Conservation (phyloP, 148 eudicot genomes). For the Talinum fruticosum region DNA sequence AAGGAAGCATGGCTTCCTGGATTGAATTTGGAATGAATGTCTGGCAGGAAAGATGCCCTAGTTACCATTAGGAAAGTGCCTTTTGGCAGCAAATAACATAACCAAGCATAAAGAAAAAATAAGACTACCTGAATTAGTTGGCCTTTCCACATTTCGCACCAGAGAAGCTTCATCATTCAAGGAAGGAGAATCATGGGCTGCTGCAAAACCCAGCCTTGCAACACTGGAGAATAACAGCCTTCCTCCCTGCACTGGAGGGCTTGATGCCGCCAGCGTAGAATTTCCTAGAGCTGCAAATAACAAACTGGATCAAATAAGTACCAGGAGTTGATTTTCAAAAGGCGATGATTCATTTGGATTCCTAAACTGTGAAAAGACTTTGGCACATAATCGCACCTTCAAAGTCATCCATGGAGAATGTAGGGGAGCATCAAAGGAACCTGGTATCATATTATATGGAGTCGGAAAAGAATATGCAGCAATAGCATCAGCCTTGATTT, state of each 20-base stretch:
- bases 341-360: background rate
- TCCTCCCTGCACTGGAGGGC: conserved; percentile 52
- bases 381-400: conserved; percentile 52
- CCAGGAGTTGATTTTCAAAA: background rate
- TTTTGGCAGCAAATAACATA: background rate
- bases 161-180: conserved; percentile 44
- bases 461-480: conserved; percentile 38
- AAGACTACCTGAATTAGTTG: conserved; percentile 42
- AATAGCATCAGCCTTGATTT: conserved; percentile 76
- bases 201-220: conserved; percentile 91
- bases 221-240: conserved; percentile 78
- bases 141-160: conserved; percentile 27
- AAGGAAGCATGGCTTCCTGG: background rate
- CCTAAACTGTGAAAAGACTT: background rate
- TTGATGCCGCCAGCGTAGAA: conserved; percentile 43
- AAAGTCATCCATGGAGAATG: conserved; percentile 87
- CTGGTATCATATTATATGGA: conserved; percentile 34
- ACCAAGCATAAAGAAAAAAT: conserved; percentile 30
- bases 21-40: background rate
- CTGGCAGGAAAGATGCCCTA: background rate
- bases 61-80: background rate
- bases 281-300: conserved; percentile 71
- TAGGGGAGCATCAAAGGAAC: conserved; percentile 43
- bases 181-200: conserved; percentile 84
- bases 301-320: background rate